Percentiles rank a stretch among this genome's conserved stretches.
Conservation (phyloP, 192 early-diverging fungal genomes). For the Gaertneriomyces semiglobifer region DNA sequence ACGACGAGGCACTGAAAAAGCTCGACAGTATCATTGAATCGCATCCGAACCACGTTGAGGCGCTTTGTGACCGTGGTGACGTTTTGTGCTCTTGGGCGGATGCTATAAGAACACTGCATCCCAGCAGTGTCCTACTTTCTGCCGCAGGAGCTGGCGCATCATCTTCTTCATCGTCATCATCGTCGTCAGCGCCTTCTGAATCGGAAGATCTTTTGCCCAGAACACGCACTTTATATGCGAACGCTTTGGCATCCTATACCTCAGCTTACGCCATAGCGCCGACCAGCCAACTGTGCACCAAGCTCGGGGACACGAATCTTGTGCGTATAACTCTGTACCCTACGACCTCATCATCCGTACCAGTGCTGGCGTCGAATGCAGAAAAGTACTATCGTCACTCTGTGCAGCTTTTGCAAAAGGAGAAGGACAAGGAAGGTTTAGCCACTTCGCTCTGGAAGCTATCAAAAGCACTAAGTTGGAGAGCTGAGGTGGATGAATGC, state of each 20-base stretch:
- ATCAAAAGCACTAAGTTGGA: conserved; percentile 21
- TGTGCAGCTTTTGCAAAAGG: background rate
- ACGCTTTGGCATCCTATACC: conserved; percentile 25
- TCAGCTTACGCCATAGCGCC: conserved; percentile 23
- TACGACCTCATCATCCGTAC: background rate
- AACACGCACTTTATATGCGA: conserved; percentile 26
- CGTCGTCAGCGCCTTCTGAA: background rate
- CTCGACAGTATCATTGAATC: conserved; percentile 23
- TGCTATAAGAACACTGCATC: conserved; percentile 16
- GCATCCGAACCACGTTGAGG: conserved; percentile 33
- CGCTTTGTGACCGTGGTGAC: conserved; percentile 42
- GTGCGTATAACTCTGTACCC: conserved; percentile 31
- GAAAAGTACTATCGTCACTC: conserved; percentile 23
- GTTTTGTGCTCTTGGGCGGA: conserved; percentile 34
- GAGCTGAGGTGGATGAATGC: conserved; percentile 20
- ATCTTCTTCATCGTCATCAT: conserved; percentile 6
- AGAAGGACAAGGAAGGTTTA: background rate
- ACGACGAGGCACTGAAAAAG: conserved; percentile 22
- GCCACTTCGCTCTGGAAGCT: conserved; percentile 3
- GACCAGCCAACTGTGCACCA: conserved; percentile 7
- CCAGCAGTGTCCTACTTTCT: background rate
- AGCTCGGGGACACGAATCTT: conserved; percentile 33
- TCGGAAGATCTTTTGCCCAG: background rate
- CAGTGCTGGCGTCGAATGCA: conserved; percentile 8
- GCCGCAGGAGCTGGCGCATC: conserved; percentile 5